Percentiles rank a stretch among this genome's conserved stretches.
Evolutionary conservation across 2,329 filamentous ascomycete species (phyloP).

Genomic region (Aspergillus phoenicis): DNA sequence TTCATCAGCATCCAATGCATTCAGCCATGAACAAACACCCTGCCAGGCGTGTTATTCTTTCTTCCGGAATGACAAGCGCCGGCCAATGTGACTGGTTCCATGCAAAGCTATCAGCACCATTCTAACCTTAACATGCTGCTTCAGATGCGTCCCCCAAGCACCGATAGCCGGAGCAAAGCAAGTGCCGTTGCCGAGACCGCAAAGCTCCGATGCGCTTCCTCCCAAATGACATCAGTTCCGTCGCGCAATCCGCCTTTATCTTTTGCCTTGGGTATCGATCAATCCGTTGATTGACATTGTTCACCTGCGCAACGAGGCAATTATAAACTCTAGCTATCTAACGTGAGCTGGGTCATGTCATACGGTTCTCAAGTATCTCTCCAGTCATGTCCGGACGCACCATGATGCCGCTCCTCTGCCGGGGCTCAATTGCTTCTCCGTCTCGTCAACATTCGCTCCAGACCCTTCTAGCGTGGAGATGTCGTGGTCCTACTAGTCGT

Average conservation of each 20-base stretch:
- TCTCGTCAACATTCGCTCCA: conserved; percentile 6
- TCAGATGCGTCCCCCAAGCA: neutral
- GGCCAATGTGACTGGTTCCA: neutral
- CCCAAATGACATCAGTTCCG: conserved; percentile 17
- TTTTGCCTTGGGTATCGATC: conserved; percentile 1
- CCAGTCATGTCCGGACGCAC: conserved; percentile 25
- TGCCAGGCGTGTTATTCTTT: neutral
- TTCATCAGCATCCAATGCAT: too few relatives aligned
- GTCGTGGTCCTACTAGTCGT: conserved; percentile 1
- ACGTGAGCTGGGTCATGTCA: conserved; percentile 3
- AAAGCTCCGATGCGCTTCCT: conserved; percentile 9
- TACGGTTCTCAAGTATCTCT: neutral
- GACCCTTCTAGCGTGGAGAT: conserved; percentile 5
- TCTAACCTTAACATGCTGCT: neutral
- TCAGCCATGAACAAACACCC: too few relatives aligned
- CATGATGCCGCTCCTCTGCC: conserved; percentile 25
- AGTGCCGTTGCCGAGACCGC: conserved; percentile 10
- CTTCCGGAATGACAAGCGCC: neutral
- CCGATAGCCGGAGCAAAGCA: conserved; percentile 4
- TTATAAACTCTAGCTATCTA: neutral
- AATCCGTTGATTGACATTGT: neutral
- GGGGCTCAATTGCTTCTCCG: conserved; percentile 17
- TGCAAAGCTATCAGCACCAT: neutral
- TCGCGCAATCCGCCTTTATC: neutral
- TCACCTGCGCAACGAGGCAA: neutral